phyloP scores from a whole-genome alignment of 257 asterid species.

The Solanum rostratum region DNA sequence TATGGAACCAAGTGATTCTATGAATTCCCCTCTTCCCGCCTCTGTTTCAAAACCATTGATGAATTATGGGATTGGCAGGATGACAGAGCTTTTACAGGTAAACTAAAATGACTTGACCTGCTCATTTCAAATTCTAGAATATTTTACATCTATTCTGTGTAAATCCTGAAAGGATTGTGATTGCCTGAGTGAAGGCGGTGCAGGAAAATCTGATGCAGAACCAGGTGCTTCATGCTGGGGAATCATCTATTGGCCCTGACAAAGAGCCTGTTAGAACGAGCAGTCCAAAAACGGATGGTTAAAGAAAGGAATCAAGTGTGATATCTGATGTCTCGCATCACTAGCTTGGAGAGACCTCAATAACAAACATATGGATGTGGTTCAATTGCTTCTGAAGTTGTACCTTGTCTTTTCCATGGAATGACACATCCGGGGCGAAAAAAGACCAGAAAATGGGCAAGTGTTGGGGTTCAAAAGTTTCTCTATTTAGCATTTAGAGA shows the following conservation, averaged over 20 bases:
- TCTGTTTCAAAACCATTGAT: slow-evolving; percentile 30
- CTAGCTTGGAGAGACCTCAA: neutral
- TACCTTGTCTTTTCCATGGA: neutral
- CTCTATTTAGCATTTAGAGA: neutral
- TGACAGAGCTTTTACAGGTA: slow-evolving; percentile 93
- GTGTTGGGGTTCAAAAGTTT: neutral
- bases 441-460: neutral
- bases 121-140: neutral
- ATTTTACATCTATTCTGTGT: neutral
- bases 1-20: slow-evolving; percentile 9
- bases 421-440: neutral
- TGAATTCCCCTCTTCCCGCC: neutral
- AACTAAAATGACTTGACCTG: neutral
- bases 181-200: slow-evolving; percentile 40
- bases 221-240: slow-evolving; percentile 13
- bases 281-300: slow-evolving; percentile 2
- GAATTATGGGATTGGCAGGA: slow-evolving; percentile 56
- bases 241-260: neutral
- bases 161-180: slow-evolving; percentile 3
- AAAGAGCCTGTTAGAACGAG: slow-evolving; percentile 3
- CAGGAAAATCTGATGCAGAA: slow-evolving; percentile 62
- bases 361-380: neutral
- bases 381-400: neutral
- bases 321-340: neutral
- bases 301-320: neutral